Percentiles rank a stretch among this genome's conserved stretches.
These are phyloP conservation scores for Vitis riparia DNA, from an alignment of 164 flowering plant genomes.

Conservation along the genomic window DNA sequence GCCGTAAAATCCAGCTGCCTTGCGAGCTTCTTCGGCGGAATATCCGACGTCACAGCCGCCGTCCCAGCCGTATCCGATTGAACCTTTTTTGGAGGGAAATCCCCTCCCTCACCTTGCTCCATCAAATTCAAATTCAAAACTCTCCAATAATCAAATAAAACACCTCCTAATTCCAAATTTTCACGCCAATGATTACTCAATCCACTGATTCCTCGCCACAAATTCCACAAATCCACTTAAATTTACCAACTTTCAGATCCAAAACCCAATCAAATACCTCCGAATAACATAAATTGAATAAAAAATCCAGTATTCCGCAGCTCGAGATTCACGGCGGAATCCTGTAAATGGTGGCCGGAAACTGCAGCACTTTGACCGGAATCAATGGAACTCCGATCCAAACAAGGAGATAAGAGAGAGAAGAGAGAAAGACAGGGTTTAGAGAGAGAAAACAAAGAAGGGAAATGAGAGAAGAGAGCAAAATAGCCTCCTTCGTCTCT, in stretches of 20 bases:
- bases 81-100: slow-evolving; percentile 48
- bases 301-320: slow-evolving; percentile 8
- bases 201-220: slow-evolving; percentile 13
- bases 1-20: slow-evolving; percentile 90
- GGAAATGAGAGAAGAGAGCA: slow-evolving; percentile 7
- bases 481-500: slow-evolving; percentile 16
- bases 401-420: not conserved
- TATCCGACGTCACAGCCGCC: slow-evolving; percentile 25
- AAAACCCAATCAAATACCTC: slow-evolving; percentile 5
- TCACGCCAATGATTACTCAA: slow-evolving; percentile 11
- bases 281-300: slow-evolving; percentile 1
- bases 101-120: slow-evolving; percentile 59
- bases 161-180: slow-evolving; percentile 7
- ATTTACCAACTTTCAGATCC: slow-evolving; percentile 28
- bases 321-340: slow-evolving; percentile 17
- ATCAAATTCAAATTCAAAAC: slow-evolving; percentile 32
- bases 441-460: slow-evolving; percentile 2
- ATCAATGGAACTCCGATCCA: slow-evolving; percentile 1
- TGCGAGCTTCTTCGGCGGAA: slow-evolving; percentile 72
- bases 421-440: not conserved
- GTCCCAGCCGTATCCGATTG: slow-evolving; percentile 23
- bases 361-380: not conserved
- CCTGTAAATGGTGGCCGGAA: not conserved
- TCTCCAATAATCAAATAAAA: not conserved
- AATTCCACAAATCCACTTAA: slow-evolving; percentile 25